A percentile compares a stretch with the other conserved stretches of the same genome.
Conservation (phyloP, 2,329 filamentous ascomycete genomes). For the Penicillium sumatraense region DNA sequence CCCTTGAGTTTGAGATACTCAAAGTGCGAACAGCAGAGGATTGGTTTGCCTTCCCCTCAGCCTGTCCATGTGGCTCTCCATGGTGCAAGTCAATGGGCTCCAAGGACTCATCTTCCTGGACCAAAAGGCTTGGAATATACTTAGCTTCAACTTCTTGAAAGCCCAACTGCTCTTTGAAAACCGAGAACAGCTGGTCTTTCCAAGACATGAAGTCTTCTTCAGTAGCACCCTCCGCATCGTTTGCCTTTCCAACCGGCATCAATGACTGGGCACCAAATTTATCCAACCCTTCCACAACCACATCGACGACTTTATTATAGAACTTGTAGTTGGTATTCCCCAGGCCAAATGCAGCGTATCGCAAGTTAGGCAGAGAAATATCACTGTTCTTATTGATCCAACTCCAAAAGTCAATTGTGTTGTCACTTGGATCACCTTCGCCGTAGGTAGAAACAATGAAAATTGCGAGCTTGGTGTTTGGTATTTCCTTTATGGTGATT, state of each 20-base stretch:
- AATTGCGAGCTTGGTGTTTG: conserved; percentile 82
- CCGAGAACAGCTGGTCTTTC: conserved; percentile 93
- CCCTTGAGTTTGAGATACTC: conserved; percentile 79
- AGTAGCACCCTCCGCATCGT: conserved; percentile 92
- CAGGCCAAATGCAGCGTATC: conserved; percentile 86
- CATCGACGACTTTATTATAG: conserved; percentile 93
- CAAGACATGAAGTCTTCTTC: conserved; percentile 95
- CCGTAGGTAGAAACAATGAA: conserved; percentile 94
- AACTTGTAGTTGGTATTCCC: conserved; percentile 98
- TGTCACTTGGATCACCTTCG: conserved; percentile 94
- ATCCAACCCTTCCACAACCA: conserved; percentile 74
- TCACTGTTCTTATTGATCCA: conserved; percentile 81
- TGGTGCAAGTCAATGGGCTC: conserved; percentile 80
- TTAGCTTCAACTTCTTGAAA: conserved; percentile 87
- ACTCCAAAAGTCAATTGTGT: conserved; percentile 86
- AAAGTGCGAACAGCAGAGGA: conserved; percentile 76
- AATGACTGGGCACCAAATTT: conserved; percentile 78
- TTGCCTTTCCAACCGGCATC: conserved; percentile 82
- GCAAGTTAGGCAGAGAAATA: conserved; percentile 68
- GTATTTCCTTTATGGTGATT: conserved; percentile 79
- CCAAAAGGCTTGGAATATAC: conserved; percentile 82
- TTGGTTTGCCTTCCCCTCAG: conserved; percentile 77
- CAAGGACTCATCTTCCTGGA: conserved; percentile 72
- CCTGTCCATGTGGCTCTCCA: conserved; percentile 77
- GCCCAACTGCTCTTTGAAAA: conserved; percentile 74